Base-by-base conservation (phyloP, 2,329 filamentous ascomycete genomes). In the Arthroderma sp. region DNA sequence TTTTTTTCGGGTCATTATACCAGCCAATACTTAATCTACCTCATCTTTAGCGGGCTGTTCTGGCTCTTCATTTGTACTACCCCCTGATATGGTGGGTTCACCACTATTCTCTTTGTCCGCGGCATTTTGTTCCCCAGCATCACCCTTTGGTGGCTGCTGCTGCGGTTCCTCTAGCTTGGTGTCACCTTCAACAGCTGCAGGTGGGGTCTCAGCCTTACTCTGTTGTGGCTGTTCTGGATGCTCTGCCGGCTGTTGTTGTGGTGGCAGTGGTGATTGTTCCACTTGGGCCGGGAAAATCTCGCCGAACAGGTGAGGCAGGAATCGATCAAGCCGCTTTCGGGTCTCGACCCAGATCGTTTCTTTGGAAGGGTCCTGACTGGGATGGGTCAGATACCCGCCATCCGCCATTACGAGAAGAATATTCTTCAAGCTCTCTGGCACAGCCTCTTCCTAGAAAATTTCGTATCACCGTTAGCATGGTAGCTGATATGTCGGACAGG, bases 391-490 rank as follows among this genome's bases (percentile, higher is more conserved):
- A 55, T 85, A 88, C 32, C 84, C 88, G 42, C 83, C 88, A 60
- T 81, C 91, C 4, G 84, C 80, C 87, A 98, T 94, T 56, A 98
- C 91, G 6, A 98, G 73, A 27, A 96, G 70, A 43, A 96, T 87
- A 53, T 98, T 98, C 67, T 98, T 98, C 47, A 98, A 69, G 52
- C 86, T 91, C 64, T 98, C 91, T 0, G 85, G 84, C 2, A 96
- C 87, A 8, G 91, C 89, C 69, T 98, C 91, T 65, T 94, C 87
- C 80, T 94, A 54, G 49, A 39, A 40, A 22, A 22, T 27, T 43
- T 45, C 4, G 36, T 9, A 41, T 31, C 15, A 10, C 7, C 10
- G 30, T 39, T 36, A 29, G 29, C 29, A 22, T 31, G 9, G 9
- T 41, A 29, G 40, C 4, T 22, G 15, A 22, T 22, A 22, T 22